Evolutionary conservation across 441 rosid genomes (phyloP), one percentile per base, ranked within the genome.

Genomic region (Eruca vesicaria): DNA sequence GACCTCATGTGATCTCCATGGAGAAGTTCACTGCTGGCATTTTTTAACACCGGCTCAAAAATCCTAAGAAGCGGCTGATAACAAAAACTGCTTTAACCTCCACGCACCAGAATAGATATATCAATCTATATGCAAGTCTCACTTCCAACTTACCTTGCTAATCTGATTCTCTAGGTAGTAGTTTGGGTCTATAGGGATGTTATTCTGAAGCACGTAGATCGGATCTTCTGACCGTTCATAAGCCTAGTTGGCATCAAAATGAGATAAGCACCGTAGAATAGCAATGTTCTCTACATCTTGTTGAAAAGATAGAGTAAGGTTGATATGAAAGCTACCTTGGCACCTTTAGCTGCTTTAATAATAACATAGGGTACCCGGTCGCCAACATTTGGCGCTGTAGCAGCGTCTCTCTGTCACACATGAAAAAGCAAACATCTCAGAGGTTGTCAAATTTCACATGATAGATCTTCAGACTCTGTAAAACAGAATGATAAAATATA

Each of bases 311-410:
- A 65, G 33, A 36, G 9, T 18, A 60, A 62, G 31, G 36, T 74
- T 69, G 56, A 33, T 29, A 71, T 66, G 72, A 70, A 68, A 41
- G 63, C 38, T 80, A 91, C 99, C 99, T 93, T 96, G 62, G 99
- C 99, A 56, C 98, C 99, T 86, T 93, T 96, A 66, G 96, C 89
- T 84, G 92, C 97, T 82, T 92, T 90, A 71, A 96, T 80, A 64
- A 93, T 92, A 76, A 96, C 99, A 77, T 90, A 96, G 4, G 98
- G 98, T 41, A 96, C 99, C 38, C 98, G 93, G 84, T 96, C 99
- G 81, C 99, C 99, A 79, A 96, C 94, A 84, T 85, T 93, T 80
- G 99, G 99, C 33, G 98, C 99, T 68, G 99, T 96, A 55, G 98
- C 98, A 78, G 99, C 84, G 85, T 96, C 97, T 75, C 99, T 85